phyloP scores from a whole-genome alignment of 257 asterid species.

The Nicotiana noctiflora region DNA sequence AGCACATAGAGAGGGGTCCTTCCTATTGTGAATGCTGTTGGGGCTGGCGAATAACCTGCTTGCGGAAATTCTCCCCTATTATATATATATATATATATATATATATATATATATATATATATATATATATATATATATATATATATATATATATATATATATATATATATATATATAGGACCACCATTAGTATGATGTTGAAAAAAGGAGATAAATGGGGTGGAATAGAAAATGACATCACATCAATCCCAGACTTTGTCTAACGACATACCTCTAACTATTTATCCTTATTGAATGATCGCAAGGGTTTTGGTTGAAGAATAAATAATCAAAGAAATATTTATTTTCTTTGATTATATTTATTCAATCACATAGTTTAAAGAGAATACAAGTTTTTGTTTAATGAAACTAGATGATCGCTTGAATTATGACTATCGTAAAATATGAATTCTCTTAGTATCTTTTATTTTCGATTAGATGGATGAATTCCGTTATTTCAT shows the following conservation, averaged over 20 bases:
- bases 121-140: too few species aligned
- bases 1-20: conserved; percentile 2
- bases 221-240: conserved; percentile 3
- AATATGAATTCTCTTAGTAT: background rate
- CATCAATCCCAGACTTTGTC: background rate
- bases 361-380: background rate
- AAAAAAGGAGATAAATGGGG: background rate
- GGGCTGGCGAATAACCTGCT: background rate
- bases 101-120: too few species aligned
- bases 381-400: background rate
- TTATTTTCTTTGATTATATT: background rate
- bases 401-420: background rate
- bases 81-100: too few species aligned
- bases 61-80: background rate
- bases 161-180: background rate
- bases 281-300: background rate
- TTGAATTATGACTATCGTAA: background rate
- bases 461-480: background rate
- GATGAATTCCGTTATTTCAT: background rate
- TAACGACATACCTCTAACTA: background rate
- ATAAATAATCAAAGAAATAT: background rate
- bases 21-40: background rate
- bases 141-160: too few species aligned
- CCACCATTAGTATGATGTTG: conserved; percentile 2
- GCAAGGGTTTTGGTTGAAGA: background rate